A percentile compares a stretch with the other conserved stretches of the same genome.
These are phyloP conservation scores for Trichoderma semiorbis DNA, from an alignment of 2,329 filamentous ascomycete genomes.

Conservation along the genomic window DNA sequence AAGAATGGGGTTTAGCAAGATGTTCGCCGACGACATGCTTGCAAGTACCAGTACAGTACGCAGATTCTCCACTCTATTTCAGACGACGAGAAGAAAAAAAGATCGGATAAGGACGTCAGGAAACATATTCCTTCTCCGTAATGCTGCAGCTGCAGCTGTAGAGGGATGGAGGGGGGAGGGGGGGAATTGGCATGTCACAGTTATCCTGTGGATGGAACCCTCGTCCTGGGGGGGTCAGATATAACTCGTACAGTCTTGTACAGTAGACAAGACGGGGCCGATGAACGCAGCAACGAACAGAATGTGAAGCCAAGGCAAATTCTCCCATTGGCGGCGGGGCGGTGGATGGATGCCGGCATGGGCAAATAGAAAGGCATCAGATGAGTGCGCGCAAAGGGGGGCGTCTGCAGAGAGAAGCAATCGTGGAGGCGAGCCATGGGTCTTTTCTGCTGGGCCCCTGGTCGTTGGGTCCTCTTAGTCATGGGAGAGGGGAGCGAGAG, in stretches of 20 bases:
- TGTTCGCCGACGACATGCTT: conserved; percentile 4
- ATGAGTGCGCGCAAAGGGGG: background rate
- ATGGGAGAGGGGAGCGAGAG: background rate
- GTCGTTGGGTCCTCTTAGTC: conserved; percentile 5
- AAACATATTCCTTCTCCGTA: background rate
- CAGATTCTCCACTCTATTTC: background rate
- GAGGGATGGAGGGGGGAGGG: background rate
- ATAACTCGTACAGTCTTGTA: background rate
- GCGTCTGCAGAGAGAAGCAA: background rate
- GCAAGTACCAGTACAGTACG: conserved; percentile 3
- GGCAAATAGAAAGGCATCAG: background rate
- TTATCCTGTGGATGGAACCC: background rate
- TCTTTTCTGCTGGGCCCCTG: background rate
- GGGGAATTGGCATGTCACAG: conserved; percentile 5
- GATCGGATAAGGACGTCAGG: conserved; percentile 6
- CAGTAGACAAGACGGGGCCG: background rate
- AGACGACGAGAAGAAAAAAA: background rate
- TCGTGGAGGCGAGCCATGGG: conserved; percentile 3
- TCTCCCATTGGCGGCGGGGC: conserved; percentile 11
- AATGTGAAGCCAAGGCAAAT: conserved; percentile 2
- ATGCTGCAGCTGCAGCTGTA: conserved; percentile 1
- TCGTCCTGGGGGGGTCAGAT: background rate
- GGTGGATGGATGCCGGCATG: background rate
- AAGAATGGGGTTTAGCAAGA: background rate
- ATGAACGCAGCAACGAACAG: background rate